Conservation (phyloP, 2,329 filamentous ascomycete genomes). For the Nemania serpens region DNA sequence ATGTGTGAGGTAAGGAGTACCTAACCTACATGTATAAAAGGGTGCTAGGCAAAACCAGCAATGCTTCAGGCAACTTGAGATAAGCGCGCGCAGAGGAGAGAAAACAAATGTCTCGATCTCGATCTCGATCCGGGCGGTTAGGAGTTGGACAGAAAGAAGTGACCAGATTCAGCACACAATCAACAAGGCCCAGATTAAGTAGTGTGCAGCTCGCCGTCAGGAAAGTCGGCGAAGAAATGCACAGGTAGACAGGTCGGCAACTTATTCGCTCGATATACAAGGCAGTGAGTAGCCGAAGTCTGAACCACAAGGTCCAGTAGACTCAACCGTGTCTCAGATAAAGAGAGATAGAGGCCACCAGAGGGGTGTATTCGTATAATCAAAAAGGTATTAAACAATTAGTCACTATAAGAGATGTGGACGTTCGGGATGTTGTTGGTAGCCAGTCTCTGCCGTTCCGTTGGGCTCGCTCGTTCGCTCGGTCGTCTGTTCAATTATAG, state of each 20-base stretch:
- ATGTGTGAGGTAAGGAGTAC: neutral
- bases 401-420: constrained; percentile 2
- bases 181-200: too few relatives aligned
- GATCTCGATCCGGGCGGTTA: neutral
- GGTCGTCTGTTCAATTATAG: neutral
- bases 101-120: neutral
- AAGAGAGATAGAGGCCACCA: neutral
- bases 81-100: constrained; percentile 19
- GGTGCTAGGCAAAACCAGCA: neutral
- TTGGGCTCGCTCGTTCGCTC: neutral
- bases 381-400: constrained; percentile 6
- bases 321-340: neutral
- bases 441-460: neutral
- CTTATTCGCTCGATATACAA: neutral
- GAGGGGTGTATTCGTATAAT: neutral
- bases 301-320: too few relatives aligned
- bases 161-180: constrained; percentile 2
- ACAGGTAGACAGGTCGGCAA: neutral
- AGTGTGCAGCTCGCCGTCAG: too few relatives aligned
- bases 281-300: neutral
- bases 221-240: neutral
- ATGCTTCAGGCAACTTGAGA: neutral
- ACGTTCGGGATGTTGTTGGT: neutral
- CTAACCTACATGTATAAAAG: neutral
- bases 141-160: neutral